Evolutionary conservation across 148 eudicot species (phyloP), one percentile per base, ranked within the genome.

Genomic region (Fagopyrum homotropicum): DNA sequence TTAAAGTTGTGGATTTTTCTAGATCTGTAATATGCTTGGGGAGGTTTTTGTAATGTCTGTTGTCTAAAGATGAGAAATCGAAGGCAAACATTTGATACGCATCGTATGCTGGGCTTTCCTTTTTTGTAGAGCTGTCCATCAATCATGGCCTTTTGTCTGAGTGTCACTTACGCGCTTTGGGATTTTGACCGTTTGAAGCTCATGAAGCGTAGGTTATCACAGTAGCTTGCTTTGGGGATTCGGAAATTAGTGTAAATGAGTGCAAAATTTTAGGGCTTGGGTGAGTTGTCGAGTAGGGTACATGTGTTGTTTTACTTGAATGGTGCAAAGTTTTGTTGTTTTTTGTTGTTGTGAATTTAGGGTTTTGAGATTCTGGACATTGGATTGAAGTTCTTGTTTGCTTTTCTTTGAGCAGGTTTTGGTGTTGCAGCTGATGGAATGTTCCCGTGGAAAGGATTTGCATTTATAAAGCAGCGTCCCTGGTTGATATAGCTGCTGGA

Each of bases 171-270:
- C 63, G 78, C 29, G 78, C 61, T 76, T 46, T 50, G 35, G 48
- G 50, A 52, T 22, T 76, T 66, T 76, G 49, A 76, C 63, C 60
- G 78, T 76, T 76, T 76, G 73, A 76, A 76, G 73, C 78, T 63
- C 45, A 46, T 72, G 72, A 75, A 50, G 48, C 45, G 44, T 55
- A 61, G 72, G 60, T 51, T 9, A 35, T 63, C 51, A 17, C 68
- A 16, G 45, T 68, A 43, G 77, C 44, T 4, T 55, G 60, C 45
- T 57, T 56, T 57, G 57, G 72, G 69, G 51, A 69, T 75, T 76
- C 74, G 56, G 64, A 72, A 49, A 16, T 76, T 66, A 15, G 47
- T 46, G 44, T 47, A 35, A 68, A 76, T 12, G 73, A 64, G 54
- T 22, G 22, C 26, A 22, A 22, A 22, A 44, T 9, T 30, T 68